These are phyloP conservation scores for Russula brevipes DNA, from an alignment of 768 basidiomycete species.

Conservation along the genomic window DNA sequence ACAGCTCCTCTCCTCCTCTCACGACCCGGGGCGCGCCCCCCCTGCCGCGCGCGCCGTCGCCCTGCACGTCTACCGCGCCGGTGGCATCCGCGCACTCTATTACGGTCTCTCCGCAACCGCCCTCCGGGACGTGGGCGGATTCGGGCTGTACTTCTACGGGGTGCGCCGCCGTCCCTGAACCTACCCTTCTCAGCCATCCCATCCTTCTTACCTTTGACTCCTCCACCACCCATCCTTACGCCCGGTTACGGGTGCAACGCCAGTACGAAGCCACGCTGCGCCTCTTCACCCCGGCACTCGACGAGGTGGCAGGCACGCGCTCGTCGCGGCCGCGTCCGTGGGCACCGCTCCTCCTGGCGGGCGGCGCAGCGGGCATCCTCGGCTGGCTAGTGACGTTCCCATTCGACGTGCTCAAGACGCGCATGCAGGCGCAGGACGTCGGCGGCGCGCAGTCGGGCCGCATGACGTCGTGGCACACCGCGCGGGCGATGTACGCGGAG, in stretches of 20 bases:
- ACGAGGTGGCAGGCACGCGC: slow-evolving; percentile 1
- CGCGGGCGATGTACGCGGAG: slow-evolving; percentile 52
- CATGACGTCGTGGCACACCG: slow-evolving; percentile 42
- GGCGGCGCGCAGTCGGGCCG: neutral
- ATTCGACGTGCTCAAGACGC: slow-evolving; percentile 85
- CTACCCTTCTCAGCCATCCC: too few species aligned
- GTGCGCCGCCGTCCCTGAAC: slow-evolving; percentile 2
- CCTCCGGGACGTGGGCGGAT: slow-evolving; percentile 65
- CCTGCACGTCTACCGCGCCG: slow-evolving; percentile 45
- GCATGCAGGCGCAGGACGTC: slow-evolving; percentile 55
- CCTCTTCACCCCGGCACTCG: slow-evolving; percentile 33
- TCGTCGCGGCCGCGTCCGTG: slow-evolving; percentile 30
- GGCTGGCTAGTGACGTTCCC: slow-evolving; percentile 85
- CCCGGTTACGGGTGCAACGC: neutral
- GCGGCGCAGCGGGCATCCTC: slow-evolving; percentile 68
- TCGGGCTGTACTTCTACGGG: slow-evolving; percentile 72
- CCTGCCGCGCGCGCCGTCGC: slow-evolving; percentile 45
- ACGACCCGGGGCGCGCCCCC: slow-evolving; percentile 16
- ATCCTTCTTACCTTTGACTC: neutral
- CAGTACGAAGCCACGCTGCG: slow-evolving; percentile 66
- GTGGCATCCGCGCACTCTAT: slow-evolving; percentile 65
- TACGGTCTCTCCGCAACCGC: slow-evolving; percentile 72
- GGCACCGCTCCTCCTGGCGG: slow-evolving; percentile 66
- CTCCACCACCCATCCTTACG: too few species aligned
- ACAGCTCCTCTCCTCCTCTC: neutral